Evolutionary conservation across 495 filamentous ascomycete species (phyloP), one percentile per base, ranked within the genome.

Genomic region (Penicillium taxi): DNA sequence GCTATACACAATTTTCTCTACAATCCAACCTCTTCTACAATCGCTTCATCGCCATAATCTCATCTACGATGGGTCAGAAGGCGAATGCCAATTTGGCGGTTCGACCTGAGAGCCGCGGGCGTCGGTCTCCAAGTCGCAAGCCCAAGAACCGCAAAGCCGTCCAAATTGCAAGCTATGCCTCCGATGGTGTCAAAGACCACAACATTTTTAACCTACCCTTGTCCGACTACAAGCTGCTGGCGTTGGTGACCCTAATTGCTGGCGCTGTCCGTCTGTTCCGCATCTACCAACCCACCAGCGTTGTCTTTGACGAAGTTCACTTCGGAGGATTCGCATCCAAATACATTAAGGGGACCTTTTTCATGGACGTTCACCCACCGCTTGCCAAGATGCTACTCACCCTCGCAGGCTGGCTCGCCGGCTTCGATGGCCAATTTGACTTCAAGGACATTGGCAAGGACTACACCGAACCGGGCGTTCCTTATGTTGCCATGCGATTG

Each of bases 381-480:
- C 74, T 98, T 6, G 91, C 91, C 32, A 98, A 98, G 65, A 67
- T 98, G 42, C 77, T 98, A 47, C 83, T 98, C 42, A 94, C 91
- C 26, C 78, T 98, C 26, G 88, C 90, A 44, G 91, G 91, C 33
- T 98, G 83, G 82, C 63, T 96, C 32, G 91, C 89, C 45, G 91
- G 93, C 15, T 98, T 96, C 54, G 75, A 96, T 59, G 91, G 91
- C 32, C 72, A 84, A 29, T 98, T 98, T 43, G 91, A 98, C 57
- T 98, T 98, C 71, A 98, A 98, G 69, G 93, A 98, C 48, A 98
- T 98, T 69, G 91, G 91, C 51, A 96, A 96, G 67, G 91, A 98
- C 55, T 98, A 98, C 52, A 55, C 96, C 31, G 93, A 90, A 61
- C 86, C 93, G 0, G 79, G 82, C 14, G 91, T 98, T 29, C 91